Base-by-base conservation (phyloP, 1,284 basidiomycete genomes). In the Ustilago nuda region DNA sequence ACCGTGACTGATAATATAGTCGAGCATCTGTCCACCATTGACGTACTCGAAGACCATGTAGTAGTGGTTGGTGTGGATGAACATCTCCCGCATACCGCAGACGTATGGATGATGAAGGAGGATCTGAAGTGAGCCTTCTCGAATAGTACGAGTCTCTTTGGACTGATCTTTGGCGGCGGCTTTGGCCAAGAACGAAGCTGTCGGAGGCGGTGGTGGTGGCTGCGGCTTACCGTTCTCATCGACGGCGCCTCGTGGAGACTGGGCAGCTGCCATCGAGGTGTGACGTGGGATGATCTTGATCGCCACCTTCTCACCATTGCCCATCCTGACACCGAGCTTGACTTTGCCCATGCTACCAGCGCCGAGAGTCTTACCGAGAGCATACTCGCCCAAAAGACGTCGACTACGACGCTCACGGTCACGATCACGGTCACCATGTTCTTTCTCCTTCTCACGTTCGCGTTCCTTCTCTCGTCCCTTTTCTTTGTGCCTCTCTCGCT, bases 41-140 rank as follows among this genome's bases (percentile, higher is more conserved):
- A 99, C 94, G 87, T 98, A 98, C 87, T 99, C 96, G 86, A 93
- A 95, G 5, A 98, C 93, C 94, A 99, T 98, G 89, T 99, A 98
- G 87, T 98, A 98, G 87, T 99, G 96, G 84, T 85, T 84, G 27
- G 80, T 81, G 58, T 85, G 84, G 48, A 84, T 79, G 43, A 85
- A 84, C 92, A 99, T 96, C 88, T 97, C 95, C 80, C 94, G 92
- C 96, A 99, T 99, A 62, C 97, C 96, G 87, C 95, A 98, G 84
- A 99, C 94, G 87, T 98, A 98, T 0, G 96, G 97, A 85, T 99
- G 96, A 84, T 98, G 94, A 19, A 99, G 91, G 39, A 99, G 90
- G 88, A 98, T 92, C 74, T 84, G 60, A 92, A 95, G 67, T 96
- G 93, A 93, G 0, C 96, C 96, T 88, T 99, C 97, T 53, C 97